Conservation (phyloP, 2,329 filamentous ascomycete genomes). For the Cytospora schulzeri region DNA sequence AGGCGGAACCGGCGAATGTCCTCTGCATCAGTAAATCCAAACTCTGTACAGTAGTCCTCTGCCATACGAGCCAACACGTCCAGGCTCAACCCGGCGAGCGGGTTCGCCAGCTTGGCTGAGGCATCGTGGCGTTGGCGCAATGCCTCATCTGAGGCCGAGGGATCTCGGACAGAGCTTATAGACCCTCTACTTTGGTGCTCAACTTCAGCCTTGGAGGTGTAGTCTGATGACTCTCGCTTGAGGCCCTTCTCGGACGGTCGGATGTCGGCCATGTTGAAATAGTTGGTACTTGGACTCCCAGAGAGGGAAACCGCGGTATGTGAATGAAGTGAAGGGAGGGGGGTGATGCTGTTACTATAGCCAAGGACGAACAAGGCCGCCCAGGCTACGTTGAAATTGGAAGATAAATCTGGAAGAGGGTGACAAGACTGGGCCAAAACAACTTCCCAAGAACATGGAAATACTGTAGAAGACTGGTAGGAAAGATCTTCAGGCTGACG, state of each 20-base stretch:
- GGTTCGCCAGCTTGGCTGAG: slow-evolving; percentile 44
- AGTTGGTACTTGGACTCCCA: not conserved
- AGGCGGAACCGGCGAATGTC: slow-evolving; percentile 62
- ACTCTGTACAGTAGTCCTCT: slow-evolving; percentile 57
- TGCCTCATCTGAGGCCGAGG: slow-evolving; percentile 29
- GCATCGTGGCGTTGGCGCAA: slow-evolving; percentile 38
- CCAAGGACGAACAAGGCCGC: slow-evolving; percentile 6
- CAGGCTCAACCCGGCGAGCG: slow-evolving; percentile 42
- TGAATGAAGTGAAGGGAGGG: not conserved
- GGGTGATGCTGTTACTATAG: not conserved
- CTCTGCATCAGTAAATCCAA: slow-evolving; percentile 56
- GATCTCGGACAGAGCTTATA: slow-evolving; percentile 2
- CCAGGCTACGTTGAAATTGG: not conserved
- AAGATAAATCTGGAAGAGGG: not conserved
- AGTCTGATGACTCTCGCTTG: slow-evolving; percentile 26
- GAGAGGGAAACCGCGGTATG: not conserved
- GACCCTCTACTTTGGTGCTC: slow-evolving; percentile 31
- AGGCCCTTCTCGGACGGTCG: slow-evolving; percentile 31
- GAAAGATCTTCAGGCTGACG: not conserved
- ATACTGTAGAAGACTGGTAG: not conserved
- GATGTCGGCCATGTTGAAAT: slow-evolving; percentile 12
- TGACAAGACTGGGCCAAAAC: not conserved
- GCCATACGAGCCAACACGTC: slow-evolving; percentile 58
- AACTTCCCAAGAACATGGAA: not conserved
- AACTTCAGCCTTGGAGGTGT: slow-evolving; percentile 34